These are phyloP conservation scores for Prunus dulcis DNA, from an alignment of 306 rosid genomes.

Conservation along the genomic window DNA sequence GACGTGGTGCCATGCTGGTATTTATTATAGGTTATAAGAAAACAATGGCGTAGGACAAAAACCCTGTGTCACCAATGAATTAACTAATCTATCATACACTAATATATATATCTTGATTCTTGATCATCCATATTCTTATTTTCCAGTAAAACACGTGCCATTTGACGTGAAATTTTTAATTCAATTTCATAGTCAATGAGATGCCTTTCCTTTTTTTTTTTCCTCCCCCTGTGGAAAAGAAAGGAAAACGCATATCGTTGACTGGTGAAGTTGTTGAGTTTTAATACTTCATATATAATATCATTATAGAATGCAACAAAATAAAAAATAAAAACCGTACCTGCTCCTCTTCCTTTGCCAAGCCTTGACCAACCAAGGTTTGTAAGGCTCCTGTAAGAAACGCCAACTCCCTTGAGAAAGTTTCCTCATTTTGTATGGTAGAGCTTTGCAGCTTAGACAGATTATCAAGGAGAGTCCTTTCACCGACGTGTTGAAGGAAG, in stretches of 20 bases:
- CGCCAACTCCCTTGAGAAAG: constrained; percentile 64
- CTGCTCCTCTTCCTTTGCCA: constrained; percentile 96
- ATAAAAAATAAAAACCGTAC: constrained; percentile 26
- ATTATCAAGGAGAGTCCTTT: constrained; percentile 60
- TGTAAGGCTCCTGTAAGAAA: constrained; percentile 66
- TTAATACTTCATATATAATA: neutral
- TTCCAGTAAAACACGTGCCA: neutral
- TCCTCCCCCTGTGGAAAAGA: neutral
- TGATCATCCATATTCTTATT: neutral
- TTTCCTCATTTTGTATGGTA: constrained; percentile 42
- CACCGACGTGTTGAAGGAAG: constrained; percentile 73
- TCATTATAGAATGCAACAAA: constrained; percentile 11
- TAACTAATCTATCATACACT: too few relatives aligned
- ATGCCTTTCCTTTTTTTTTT: neutral
- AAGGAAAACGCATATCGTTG: neutral
- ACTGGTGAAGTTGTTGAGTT: neutral
- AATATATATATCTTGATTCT: neutral
- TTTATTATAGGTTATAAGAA: too few relatives aligned
- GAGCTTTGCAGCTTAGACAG: constrained; percentile 58
- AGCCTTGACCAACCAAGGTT: constrained; percentile 63
- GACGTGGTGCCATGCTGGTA: too few relatives aligned
- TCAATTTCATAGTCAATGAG: neutral
- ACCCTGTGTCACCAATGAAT: too few relatives aligned
- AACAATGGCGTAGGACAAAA: too few relatives aligned
- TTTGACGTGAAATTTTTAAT: neutral